These are phyloP conservation scores for Acer negundo DNA, from an alignment of 345 rosid species.

Conservation along the genomic window DNA sequence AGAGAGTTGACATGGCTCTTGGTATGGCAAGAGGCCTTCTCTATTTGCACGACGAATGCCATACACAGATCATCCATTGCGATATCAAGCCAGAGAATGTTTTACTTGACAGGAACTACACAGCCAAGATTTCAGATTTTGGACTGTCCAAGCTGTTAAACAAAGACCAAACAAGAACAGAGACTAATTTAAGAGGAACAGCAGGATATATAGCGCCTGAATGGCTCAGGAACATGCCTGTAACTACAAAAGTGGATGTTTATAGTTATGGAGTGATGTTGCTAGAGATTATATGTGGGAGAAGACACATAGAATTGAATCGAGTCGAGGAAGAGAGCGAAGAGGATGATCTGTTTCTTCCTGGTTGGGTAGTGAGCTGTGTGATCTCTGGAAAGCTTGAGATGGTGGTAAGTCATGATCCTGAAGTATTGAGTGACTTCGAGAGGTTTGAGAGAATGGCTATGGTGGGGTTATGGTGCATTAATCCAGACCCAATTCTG, in stretches of 20 bases:
- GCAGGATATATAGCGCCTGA: constrained; percentile 39
- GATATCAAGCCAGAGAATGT: constrained; percentile 43
- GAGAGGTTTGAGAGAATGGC: constrained; percentile 39
- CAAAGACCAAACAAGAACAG: constrained; percentile 36
- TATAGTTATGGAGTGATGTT: constrained; percentile 34
- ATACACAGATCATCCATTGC: constrained; percentile 33
- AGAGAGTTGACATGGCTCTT: constrained; percentile 28
- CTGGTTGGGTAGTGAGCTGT: constrained; percentile 29
- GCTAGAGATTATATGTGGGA: constrained; percentile 34
- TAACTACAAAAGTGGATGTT: constrained; percentile 36
- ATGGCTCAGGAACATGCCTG: constrained; percentile 32
- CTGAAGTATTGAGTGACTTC: constrained; percentile 27
- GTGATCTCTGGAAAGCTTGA: constrained; percentile 22
- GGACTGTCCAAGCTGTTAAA: constrained; percentile 37
- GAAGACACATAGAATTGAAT: constrained; percentile 35
- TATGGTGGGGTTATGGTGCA: constrained; percentile 45
- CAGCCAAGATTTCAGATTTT: constrained; percentile 34
- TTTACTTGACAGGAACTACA: constrained; percentile 29
- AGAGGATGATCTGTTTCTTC: constrained; percentile 24
- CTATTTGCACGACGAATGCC: constrained; percentile 35
- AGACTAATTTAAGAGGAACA: constrained; percentile 34
- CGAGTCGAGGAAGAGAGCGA: constrained; percentile 40
- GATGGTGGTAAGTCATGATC: constrained; percentile 25
- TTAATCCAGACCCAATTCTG: constrained; percentile 24
- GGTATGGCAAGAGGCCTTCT: constrained; percentile 34